These are phyloP conservation scores for Maudiozyma barnettii DNA, from an alignment of 805 yeast genomes.

Conservation along the genomic window DNA sequence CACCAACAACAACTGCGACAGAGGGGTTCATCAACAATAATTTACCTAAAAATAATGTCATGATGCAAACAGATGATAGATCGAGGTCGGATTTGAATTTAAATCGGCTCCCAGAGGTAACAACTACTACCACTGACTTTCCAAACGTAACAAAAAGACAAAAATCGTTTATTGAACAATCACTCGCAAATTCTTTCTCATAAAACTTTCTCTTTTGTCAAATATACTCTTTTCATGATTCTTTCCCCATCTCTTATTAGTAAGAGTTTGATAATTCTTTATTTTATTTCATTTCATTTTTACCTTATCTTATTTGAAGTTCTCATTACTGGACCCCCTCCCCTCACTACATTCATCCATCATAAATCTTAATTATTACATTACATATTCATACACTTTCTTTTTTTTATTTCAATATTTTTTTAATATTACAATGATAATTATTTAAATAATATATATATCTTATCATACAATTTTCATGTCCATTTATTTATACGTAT, in stretches of 20 bases:
- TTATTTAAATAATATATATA: neutral
- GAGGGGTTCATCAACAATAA: neutral
- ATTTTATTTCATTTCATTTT: no score
- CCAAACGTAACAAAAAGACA: conserved; percentile 6
- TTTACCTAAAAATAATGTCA: neutral
- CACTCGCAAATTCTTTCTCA: conserved; percentile 15
- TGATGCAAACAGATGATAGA: neutral
- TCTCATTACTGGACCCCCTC: neutral
- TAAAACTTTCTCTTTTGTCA: no score
- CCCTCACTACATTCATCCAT: neutral
- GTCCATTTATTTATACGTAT: neutral
- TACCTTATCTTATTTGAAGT: neutral
- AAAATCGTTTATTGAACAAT: conserved; percentile 17
- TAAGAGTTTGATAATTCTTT: no score
- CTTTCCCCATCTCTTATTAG: no score
- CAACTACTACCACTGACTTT: neutral
- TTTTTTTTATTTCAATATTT: neutral
- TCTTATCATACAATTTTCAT: neutral
- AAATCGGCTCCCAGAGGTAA: neutral
- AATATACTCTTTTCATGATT: no score
- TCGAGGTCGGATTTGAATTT: conserved; percentile 5
- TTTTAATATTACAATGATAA: neutral
- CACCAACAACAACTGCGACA: neutral
- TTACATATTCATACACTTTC: neutral
- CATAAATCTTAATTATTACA: neutral